Conservation (phyloP, 768 basidiomycete genomes). For the Trametes villosa region DNA sequence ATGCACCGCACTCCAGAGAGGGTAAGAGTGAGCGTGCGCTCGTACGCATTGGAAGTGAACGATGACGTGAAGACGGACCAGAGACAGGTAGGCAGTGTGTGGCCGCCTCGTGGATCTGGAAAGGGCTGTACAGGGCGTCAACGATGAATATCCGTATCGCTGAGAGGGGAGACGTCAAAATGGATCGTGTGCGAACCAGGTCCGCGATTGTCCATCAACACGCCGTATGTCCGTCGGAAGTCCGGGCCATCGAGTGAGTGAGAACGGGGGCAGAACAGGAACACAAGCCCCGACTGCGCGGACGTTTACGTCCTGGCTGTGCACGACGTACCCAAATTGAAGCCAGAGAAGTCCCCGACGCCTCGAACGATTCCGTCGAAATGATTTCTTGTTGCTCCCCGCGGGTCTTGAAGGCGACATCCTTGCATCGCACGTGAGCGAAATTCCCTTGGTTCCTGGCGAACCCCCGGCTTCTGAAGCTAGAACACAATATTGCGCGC, state of each 20-base stretch:
- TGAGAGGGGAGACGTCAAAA: background rate
- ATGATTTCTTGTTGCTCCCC: constrained; percentile 5
- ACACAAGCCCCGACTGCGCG: background rate
- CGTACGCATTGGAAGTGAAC: background rate
- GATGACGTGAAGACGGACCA: constrained; percentile 9
- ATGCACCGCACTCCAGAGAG: constrained; percentile 12
- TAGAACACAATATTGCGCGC: constrained; percentile 1
- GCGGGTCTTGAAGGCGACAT: constrained; percentile 1
- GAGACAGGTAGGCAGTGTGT: constrained; percentile 2
- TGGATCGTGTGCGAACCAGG: constrained; percentile 12
- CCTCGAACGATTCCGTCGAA: constrained; percentile 12
- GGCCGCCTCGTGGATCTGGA: constrained; percentile 12
- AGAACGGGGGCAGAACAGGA: background rate
- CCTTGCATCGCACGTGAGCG: background rate
- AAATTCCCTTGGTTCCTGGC: too few relatives aligned
- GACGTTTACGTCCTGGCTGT: background rate
- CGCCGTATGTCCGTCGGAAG: constrained; percentile 1
- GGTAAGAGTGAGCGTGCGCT: background rate
- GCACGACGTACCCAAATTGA: constrained; percentile 7
- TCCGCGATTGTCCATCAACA: background rate
- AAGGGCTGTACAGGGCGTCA: constrained; percentile 14
- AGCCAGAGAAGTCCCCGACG: background rate
- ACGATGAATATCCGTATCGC: background rate
- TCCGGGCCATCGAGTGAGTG: constrained; percentile 8
- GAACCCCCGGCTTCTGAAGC: background rate